phyloP scores from a whole-genome alignment of 1,284 basidiomycete species.

The Leccinum ponderosum region DNA sequence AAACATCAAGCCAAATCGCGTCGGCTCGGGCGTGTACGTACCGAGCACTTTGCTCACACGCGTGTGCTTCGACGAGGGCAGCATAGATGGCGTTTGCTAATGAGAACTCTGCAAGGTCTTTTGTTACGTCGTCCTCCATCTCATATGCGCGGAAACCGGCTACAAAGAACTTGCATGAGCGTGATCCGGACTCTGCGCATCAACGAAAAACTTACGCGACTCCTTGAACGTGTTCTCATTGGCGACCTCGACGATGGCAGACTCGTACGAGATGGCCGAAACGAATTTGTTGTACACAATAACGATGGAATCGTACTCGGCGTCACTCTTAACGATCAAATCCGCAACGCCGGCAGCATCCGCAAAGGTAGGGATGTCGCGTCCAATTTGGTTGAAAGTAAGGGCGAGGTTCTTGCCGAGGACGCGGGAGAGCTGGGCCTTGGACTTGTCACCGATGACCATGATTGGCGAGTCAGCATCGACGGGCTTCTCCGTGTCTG shows the following conservation, averaged over 20 bases:
- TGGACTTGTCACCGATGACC: slow-evolving; percentile 97
- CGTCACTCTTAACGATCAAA: slow-evolving; percentile 84
- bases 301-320: slow-evolving; percentile 87
- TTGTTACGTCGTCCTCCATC: slow-evolving; percentile 94
- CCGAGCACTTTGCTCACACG: slow-evolving; percentile 91
- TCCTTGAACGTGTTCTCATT: slow-evolving; percentile 79
- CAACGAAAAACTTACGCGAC: slow-evolving; percentile 53
- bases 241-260: slow-evolving; percentile 75
- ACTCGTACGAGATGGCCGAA: slow-evolving; percentile 92
- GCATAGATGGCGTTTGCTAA: slow-evolving; percentile 97
- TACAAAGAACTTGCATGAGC: slow-evolving; percentile 28
- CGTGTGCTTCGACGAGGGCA: slow-evolving; percentile 93
- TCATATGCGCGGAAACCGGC: slow-evolving; percentile 91
- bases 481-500: slow-evolving; percentile 51
- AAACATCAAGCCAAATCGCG: slow-evolving; percentile 14
- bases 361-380: slow-evolving; percentile 95
- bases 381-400: slow-evolving; percentile 97
- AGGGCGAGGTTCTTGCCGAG: slow-evolving; percentile 73
- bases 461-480: slow-evolving; percentile 72
- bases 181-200: neutral
- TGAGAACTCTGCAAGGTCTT: slow-evolving; percentile 94
- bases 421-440: slow-evolving; percentile 83
- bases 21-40: slow-evolving; percentile 34
- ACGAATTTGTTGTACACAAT: slow-evolving; percentile 97
- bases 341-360: slow-evolving; percentile 95